Evolutionary conservation across 73 alveolate genomes (phyloP).

Genomic region (Paramecium tetraurelia): DNA sequence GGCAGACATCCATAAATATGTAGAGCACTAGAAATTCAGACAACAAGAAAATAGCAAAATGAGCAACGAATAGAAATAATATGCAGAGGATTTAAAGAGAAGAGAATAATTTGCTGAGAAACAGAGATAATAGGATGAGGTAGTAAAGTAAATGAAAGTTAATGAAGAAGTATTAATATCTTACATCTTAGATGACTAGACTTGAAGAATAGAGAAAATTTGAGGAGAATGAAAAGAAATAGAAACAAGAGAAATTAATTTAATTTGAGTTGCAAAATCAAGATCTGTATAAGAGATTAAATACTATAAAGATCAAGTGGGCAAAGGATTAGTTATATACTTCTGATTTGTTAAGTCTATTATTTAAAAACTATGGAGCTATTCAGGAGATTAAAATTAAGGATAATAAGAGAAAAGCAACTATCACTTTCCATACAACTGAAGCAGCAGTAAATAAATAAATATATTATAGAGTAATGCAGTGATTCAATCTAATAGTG

Average conservation of each 20-base stretch:
- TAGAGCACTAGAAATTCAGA: neutral
- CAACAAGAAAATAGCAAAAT: neutral
- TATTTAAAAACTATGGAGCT: conserved; percentile 22
- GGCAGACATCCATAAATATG: neutral
- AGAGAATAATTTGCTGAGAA: conserved; percentile 40
- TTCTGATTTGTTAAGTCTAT: neutral
- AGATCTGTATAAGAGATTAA: neutral
- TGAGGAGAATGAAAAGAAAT: conserved; percentile 7
- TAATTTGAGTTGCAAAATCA: conserved; percentile 38
- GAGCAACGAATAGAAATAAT: neutral
- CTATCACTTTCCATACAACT: neutral
- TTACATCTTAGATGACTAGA: neutral
- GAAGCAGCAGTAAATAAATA: conserved; percentile 14
- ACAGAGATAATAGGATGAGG: neutral
- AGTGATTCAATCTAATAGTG: neutral
- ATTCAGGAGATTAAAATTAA: neutral
- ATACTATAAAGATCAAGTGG: conserved; percentile 14
- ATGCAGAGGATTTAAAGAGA: neutral
- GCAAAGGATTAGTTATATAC: neutral
- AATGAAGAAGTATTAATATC: neutral
- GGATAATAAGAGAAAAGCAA: conserved; percentile 7
- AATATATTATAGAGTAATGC: conserved; percentile 12
- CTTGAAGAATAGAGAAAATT: neutral
- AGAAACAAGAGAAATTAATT: neutral
- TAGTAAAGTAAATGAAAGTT: neutral